Conservation (phyloP, 2,329 filamentous ascomycete species). For the Plenodomus tracheiphilus region DNA sequence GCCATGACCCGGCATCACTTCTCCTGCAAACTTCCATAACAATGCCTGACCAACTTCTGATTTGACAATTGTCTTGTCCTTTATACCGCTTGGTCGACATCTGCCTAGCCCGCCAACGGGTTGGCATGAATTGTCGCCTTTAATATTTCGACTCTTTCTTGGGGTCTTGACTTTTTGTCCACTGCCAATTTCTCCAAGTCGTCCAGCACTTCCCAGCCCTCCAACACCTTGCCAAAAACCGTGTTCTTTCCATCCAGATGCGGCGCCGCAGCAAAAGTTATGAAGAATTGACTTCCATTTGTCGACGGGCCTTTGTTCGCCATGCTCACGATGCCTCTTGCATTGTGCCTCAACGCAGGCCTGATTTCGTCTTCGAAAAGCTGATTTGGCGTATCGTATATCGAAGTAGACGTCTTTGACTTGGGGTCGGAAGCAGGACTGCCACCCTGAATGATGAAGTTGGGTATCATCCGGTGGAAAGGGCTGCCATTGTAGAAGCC, state of each 20-base stretch:
- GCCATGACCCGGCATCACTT: too few species aligned
- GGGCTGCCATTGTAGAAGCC: constrained; percentile 74
- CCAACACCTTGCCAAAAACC: constrained; percentile 74
- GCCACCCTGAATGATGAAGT: constrained; percentile 81
- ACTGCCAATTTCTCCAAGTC: constrained; percentile 72
- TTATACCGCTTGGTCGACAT: too few species aligned
- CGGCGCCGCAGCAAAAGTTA: constrained; percentile 74
- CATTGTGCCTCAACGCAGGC: constrained; percentile 68
- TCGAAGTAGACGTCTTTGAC: constrained; percentile 69
- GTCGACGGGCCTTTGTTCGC: constrained; percentile 75
- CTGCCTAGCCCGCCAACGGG: constrained; percentile 65
- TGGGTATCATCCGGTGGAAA: constrained; percentile 78
- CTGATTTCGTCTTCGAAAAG: constrained; percentile 82
- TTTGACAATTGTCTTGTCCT: too few species aligned
- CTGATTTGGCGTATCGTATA: constrained; percentile 58
- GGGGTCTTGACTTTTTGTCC: constrained; percentile 77
- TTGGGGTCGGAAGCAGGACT: constrained; percentile 55
- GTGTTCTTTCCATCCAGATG: constrained; percentile 85
- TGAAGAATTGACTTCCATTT: constrained; percentile 81
- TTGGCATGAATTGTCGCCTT: constrained; percentile 77
- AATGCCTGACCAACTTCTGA: too few species aligned
- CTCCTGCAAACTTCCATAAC: too few species aligned
- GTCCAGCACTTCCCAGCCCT: constrained; percentile 64
- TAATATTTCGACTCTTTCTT: constrained; percentile 68
- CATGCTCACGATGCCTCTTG: constrained; percentile 74